Conservation (phyloP, 495 filamentous ascomycete species). For the Lasiosphaeria miniovina region DNA sequence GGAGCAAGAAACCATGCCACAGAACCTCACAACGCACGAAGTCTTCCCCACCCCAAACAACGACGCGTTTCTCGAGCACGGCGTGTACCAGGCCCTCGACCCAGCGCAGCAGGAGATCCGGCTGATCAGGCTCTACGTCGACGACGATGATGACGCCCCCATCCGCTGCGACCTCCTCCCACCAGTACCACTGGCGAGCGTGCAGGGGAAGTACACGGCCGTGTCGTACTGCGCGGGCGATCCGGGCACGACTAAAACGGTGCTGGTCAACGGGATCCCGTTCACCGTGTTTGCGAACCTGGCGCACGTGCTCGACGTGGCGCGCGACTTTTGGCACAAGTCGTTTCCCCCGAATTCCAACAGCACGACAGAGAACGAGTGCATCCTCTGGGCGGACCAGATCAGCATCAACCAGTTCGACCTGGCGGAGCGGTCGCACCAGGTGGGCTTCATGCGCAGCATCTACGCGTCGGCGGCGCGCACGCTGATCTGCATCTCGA, state of each 20-base stretch:
- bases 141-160: neutral
- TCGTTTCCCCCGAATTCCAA: neutral
- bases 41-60: conserved; percentile 13
- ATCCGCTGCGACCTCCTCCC: conserved; percentile 1
- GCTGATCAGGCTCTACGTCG: conserved; percentile 4
- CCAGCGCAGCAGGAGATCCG: conserved; percentile 8
- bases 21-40: too few species aligned
- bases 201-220: neutral
- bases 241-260: neutral
- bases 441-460: conserved; percentile 14
- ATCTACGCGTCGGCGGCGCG: neutral
- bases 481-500: neutral
- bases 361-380: neutral
- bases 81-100: conserved; percentile 3
- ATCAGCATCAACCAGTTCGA: conserved; percentile 26
- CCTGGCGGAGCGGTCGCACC: conserved; percentile 21
- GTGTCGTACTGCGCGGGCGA: conserved; percentile 6
- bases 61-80: conserved; percentile 2
- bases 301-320: conserved; percentile 15
- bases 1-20: too few species aligned
- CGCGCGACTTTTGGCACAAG: conserved; percentile 15
- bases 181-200: neutral
- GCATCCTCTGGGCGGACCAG: conserved; percentile 19
- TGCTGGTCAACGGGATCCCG: conserved; percentile 18
- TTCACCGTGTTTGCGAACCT: conserved; percentile 25